Conservation (phyloP, 805 yeast genomes). For the Sungouiozyma ichnusensis region DNA sequence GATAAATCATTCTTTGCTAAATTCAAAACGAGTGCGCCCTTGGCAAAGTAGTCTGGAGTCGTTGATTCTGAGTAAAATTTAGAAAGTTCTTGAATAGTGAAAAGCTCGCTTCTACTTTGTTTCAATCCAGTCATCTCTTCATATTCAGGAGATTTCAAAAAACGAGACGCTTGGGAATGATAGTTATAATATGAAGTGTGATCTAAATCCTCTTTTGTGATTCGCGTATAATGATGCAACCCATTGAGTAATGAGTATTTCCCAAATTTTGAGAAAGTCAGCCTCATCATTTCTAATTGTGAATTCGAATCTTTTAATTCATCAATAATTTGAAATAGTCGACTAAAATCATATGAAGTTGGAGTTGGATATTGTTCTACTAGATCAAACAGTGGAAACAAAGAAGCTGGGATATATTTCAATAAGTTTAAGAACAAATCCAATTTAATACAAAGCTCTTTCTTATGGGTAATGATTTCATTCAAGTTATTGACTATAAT, state of each 20-base stretch:
- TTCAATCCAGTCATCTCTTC: slow-evolving; percentile 16
- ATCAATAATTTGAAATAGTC: slow-evolving; percentile 12
- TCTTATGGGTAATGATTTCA: slow-evolving; percentile 13
- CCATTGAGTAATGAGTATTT: slow-evolving; percentile 26
- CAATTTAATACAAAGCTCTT: slow-evolving; percentile 16
- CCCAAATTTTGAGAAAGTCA: slow-evolving; percentile 19
- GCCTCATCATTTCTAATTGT: slow-evolving; percentile 14
- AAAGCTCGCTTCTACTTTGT: slow-evolving; percentile 9
- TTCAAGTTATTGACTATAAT: slow-evolving; percentile 16
- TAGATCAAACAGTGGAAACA: slow-evolving; percentile 12
- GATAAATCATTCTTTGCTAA: slow-evolving; percentile 15
- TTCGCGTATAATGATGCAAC: slow-evolving; percentile 19
- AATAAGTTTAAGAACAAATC: slow-evolving; percentile 21
- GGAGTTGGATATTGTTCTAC: slow-evolving; percentile 17
- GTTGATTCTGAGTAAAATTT: slow-evolving; percentile 26
- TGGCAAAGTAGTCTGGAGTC: slow-evolving; percentile 21
- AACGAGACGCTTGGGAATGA: slow-evolving; percentile 23
- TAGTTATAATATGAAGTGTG: slow-evolving; percentile 21
- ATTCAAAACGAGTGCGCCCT: slow-evolving; percentile 22
- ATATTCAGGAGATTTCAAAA: slow-evolving; percentile 21
- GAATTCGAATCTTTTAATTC: slow-evolving; percentile 6
- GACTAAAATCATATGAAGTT: slow-evolving; percentile 13
- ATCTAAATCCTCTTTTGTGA: slow-evolving; percentile 9
- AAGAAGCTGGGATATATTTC: slow-evolving; percentile 9
- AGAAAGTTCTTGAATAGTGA: slow-evolving; percentile 22